These are phyloP conservation scores for Salisapilia sapeloensis DNA, from an alignment of 352 stramenopile species.

Conservation along the genomic window DNA sequence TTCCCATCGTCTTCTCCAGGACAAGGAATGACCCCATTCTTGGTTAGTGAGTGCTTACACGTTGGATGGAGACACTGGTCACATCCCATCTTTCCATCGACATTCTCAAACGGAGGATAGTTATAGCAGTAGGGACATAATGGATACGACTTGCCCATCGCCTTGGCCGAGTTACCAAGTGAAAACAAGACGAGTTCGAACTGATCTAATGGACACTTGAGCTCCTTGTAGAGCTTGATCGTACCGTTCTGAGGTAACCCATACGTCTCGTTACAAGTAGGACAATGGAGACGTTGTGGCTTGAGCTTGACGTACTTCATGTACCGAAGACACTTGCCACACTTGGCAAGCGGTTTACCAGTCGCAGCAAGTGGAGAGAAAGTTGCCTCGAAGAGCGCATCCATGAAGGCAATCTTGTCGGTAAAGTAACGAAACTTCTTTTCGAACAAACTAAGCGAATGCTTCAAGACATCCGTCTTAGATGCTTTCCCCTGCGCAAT, in stretches of 20 bases:
- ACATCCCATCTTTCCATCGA: conserved; percentile 15
- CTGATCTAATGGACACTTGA: conserved; percentile 27
- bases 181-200: conserved; percentile 40
- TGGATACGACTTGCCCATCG: conserved; percentile 21
- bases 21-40: conserved; percentile 26
- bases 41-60: conserved; percentile 18
- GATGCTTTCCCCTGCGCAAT: conserved; percentile 53
- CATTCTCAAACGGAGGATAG: conserved; percentile 16
- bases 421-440: conserved; percentile 40
- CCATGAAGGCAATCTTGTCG: conserved; percentile 26
- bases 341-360: conserved; percentile 25
- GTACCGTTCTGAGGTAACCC: conserved; percentile 11
- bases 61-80: conserved; percentile 22
- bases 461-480: conserved; percentile 15
- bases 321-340: conserved; percentile 28
- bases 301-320: conserved; percentile 34
- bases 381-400: conserved; percentile 47
- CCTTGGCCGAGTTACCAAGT: conserved; percentile 18
- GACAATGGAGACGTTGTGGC: conserved; percentile 23
- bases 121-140: conserved; percentile 37
- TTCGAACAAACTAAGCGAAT: conserved; percentile 19
- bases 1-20: conserved; percentile 3
- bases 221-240: conserved; percentile 21
- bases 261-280: conserved; percentile 27
- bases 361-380: conserved; percentile 25